A percentile compares a stretch with the other conserved stretches of the same genome.
Conservation (phyloP, 2,329 filamentous ascomycete genomes). For the Diaporthe aspalathi region DNA sequence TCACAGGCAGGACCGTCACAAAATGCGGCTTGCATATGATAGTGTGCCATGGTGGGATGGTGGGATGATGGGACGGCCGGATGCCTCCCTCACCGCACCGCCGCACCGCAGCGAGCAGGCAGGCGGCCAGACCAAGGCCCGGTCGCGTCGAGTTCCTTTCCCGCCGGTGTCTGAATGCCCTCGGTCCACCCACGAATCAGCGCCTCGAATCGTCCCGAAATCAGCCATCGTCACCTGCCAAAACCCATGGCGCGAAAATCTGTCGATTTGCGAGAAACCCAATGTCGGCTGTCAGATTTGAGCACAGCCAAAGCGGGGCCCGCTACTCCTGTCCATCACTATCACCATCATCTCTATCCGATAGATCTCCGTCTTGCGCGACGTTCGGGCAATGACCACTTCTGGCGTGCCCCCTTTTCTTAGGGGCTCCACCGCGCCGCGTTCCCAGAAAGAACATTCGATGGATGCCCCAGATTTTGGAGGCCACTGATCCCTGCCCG, state of each 20-base stretch:
- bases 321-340: conserved; percentile 31
- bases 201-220: conserved; percentile 23
- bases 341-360: conserved; percentile 23
- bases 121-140: conserved; percentile 1
- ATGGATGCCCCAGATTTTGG: conserved; percentile 31
- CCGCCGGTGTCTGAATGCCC: conserved; percentile 5
- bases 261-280: conserved; percentile 29
- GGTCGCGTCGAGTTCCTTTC: not conserved
- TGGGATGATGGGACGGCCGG: conserved; percentile 22
- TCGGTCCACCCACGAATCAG: conserved; percentile 35
- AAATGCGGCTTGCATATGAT: not conserved
- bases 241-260: conserved; percentile 2
- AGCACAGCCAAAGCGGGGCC: not conserved
- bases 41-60: conserved; percentile 25
- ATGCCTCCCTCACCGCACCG: conserved; percentile 32
- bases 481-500: conserved; percentile 3
- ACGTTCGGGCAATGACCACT: conserved; percentile 28
- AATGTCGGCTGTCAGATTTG: conserved; percentile 26
- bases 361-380: conserved; percentile 17
- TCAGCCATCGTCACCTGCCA: not conserved
- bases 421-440: not conserved
- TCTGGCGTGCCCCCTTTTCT: conserved; percentile 30
- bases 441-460: conserved; percentile 30
- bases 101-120: conserved; percentile 29
- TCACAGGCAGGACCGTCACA: conserved; percentile 24